phyloP scores from a whole-genome alignment of 1,284 basidiomycete species.

The Moesziomyces antarcticus region DNA sequence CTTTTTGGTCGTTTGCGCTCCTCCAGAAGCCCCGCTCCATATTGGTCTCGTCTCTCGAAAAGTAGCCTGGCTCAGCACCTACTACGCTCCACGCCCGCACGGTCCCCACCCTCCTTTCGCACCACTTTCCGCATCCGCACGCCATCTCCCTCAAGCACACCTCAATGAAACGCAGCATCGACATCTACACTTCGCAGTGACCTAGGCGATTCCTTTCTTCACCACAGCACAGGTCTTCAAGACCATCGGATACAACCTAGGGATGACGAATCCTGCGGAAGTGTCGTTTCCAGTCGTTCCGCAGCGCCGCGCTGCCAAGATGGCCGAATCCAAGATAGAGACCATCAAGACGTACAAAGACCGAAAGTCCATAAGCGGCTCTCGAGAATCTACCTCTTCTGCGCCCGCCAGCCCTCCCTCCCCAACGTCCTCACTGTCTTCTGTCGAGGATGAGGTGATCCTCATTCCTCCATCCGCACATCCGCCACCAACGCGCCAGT shows the following conservation, averaged over 20 bases:
- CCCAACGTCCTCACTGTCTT: not conserved
- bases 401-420: not conserved
- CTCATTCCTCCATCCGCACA: not conserved
- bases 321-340: slow-evolving; percentile 16
- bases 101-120: too few relatives aligned
- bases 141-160: not conserved
- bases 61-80: too few relatives aligned
- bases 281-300: slow-evolving; percentile 10
- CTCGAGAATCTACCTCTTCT: not conserved
- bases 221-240: too few relatives aligned
- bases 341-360: not conserved
- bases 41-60: too few relatives aligned
- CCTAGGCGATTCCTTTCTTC: not conserved
- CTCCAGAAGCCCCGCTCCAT: too few relatives aligned
- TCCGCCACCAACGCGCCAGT: not conserved
- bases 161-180: slow-evolving; percentile 7
- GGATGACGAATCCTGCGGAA: not conserved
- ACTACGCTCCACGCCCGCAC: too few relatives aligned
- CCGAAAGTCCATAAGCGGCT: not conserved
- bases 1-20: too few relatives aligned
- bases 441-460: not conserved
- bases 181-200: not conserved
- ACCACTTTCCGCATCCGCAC: too few relatives aligned
- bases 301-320: slow-evolving; percentile 21
- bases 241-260: not conserved